Percentiles rank a stretch among this genome's conserved stretches.
phyloP scores from a whole-genome alignment of 2,329 filamentous ascomycete genomes.

The Simplicillium sp. region DNA sequence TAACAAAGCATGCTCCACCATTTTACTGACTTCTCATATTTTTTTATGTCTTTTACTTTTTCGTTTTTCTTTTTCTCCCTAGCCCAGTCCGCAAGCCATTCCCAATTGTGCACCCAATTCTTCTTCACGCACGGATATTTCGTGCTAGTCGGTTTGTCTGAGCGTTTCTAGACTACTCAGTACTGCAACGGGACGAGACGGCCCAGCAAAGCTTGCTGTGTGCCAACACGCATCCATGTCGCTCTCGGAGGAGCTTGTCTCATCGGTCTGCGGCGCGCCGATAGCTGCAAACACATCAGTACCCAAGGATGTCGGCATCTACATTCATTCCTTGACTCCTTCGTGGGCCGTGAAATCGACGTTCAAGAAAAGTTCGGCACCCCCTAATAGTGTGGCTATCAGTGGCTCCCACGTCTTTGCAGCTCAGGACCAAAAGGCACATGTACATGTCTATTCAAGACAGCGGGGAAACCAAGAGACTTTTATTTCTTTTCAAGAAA shows the following conservation, averaged over 20 bases:
- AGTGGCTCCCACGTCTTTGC: constrained; percentile 80
- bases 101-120: background rate
- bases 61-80: background rate
- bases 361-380: constrained; percentile 89
- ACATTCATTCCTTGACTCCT: constrained; percentile 74
- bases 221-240: constrained; percentile 22
- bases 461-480: constrained; percentile 81
- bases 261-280: constrained; percentile 46
- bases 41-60: background rate
- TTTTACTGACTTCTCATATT: too few species aligned
- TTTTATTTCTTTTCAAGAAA: constrained; percentile 77
- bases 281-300: constrained; percentile 53
- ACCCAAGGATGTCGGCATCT: constrained; percentile 76
- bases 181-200: too few species aligned
- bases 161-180: too few species aligned
- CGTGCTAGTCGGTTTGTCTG: background rate
- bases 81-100: background rate
- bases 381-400: constrained; percentile 68
- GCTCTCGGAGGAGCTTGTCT: constrained; percentile 52
- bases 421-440: constrained; percentile 82
- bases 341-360: constrained; percentile 62
- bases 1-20: too few species aligned
- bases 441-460: constrained; percentile 85
- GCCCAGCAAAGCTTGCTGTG: too few species aligned
- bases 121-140: background rate